Percentiles rank a stretch among this genome's conserved stretches.
Evolutionary conservation across 345 rosid species (phyloP).

Genomic region (Sonneratia alba): DNA sequence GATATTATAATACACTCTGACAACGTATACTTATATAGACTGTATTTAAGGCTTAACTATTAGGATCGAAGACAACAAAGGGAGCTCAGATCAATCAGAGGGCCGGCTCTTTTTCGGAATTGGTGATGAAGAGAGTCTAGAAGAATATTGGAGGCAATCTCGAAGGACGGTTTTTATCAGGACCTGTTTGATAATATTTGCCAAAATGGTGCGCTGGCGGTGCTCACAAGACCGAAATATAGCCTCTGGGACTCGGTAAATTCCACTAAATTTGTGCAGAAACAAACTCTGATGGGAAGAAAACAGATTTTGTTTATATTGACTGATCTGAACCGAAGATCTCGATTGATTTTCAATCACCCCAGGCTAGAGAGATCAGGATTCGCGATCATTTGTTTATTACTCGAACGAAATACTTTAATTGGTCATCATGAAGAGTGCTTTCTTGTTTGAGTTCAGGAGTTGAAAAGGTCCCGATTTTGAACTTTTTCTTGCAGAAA

Average conservation of each 20-base stretch:
- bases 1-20: background rate
- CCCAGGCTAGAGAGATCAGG: background rate
- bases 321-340: background rate
- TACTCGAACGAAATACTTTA: background rate
- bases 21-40: background rate
- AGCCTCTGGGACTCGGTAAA: background rate
- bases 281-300: background rate
- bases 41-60: background rate
- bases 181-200: background rate
- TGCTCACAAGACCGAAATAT: background rate
- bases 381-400: background rate
- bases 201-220: background rate
- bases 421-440: too few relatives aligned
- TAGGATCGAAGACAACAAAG: background rate
- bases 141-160: background rate
- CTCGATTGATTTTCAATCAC: background rate
- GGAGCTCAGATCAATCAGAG: background rate
- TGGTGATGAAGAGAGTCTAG: background rate
- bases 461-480: too few relatives aligned
- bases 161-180: background rate
- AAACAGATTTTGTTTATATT: background rate
- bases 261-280: background rate
- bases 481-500: background rate
- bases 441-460: too few relatives aligned
- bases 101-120: background rate